Conservation (phyloP, 208 protist species). For the Leishmania martiniquensis region DNA sequence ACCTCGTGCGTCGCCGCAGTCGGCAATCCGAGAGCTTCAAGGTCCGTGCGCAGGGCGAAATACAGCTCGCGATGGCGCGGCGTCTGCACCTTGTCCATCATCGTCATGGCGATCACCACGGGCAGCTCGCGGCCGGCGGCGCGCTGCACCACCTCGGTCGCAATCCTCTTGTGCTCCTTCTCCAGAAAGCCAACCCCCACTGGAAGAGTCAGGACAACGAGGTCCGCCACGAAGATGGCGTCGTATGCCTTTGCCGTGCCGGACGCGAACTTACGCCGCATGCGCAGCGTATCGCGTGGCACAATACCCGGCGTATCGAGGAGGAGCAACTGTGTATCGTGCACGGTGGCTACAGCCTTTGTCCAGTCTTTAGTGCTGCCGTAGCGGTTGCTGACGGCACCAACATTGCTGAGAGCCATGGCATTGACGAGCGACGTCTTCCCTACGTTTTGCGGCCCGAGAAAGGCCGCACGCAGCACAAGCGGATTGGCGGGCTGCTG, state of each 20-base stretch:
- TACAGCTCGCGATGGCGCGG: constrained; percentile 87
- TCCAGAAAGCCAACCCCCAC: constrained; percentile 89
- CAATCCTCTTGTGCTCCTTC: constrained; percentile 74
- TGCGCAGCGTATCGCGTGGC: constrained; percentile 42
- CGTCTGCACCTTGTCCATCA: constrained; percentile 92
- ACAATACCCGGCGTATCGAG: constrained; percentile 88
- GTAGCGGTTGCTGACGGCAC: constrained; percentile 80
- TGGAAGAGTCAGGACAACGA: constrained; percentile 78
- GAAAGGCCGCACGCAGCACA: constrained; percentile 58
- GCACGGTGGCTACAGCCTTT: constrained; percentile 80
- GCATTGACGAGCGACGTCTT: constrained; percentile 93
- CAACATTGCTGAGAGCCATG: constrained; percentile 79
- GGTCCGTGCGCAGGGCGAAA: constrained; percentile 86
- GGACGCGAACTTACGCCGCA: constrained; percentile 54
- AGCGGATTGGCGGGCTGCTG: constrained; percentile 49
- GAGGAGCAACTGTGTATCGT: constrained; percentile 88
- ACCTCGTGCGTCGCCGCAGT: constrained; percentile 71
- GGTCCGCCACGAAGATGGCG: constrained; percentile 75
- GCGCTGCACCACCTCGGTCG: constrained; percentile 70
- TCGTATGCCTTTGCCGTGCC: constrained; percentile 81
- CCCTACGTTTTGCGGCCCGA: constrained; percentile 87
- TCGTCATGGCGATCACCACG: constrained; percentile 82
- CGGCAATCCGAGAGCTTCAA: constrained; percentile 77
- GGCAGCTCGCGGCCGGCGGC: constrained; percentile 78
- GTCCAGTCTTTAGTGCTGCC: constrained; percentile 85